These are phyloP conservation scores for Phyllosticta ampelicida DNA, from an alignment of 2,329 filamentous ascomycete species.

Conservation along the genomic window DNA sequence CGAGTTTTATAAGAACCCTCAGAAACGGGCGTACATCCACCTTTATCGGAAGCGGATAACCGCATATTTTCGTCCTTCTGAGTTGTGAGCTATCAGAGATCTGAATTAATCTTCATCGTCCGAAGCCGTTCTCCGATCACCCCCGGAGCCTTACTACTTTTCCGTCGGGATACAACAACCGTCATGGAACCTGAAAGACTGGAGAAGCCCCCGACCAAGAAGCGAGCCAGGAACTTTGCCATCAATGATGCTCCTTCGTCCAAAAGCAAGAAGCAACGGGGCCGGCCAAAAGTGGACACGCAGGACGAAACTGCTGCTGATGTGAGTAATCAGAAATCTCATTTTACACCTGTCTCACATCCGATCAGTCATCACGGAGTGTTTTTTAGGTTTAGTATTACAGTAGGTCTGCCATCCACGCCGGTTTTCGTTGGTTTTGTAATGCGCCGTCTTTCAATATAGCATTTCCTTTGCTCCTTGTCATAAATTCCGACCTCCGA, in stretches of 20 bases:
- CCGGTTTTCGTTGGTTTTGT: not conserved
- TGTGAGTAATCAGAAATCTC: constrained; percentile 42
- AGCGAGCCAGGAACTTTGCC: constrained; percentile 19
- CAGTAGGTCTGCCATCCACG: not conserved
- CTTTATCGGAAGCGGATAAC: not conserved
- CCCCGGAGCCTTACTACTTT: not conserved
- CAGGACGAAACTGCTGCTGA: constrained; percentile 68
- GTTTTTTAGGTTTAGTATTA: not conserved
- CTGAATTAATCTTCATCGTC: not conserved
- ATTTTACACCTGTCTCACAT: not conserved
- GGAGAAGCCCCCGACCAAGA: constrained; percentile 21
- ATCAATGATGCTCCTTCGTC: constrained; percentile 17
- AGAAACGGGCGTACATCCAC: not conserved
- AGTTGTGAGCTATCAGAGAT: not conserved
- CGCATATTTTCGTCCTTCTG: not conserved
- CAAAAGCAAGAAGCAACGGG: constrained; percentile 47
- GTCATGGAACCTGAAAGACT: constrained; percentile 19
- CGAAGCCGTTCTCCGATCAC: not conserved
- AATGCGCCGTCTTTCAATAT: not conserved
- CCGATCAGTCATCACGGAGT: constrained; percentile 8
- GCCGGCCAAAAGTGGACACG: constrained; percentile 64
- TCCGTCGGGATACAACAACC: not conserved
- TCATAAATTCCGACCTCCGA: not conserved
- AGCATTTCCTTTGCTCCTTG: not conserved
- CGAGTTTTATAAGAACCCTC: not conserved